A percentile compares a stretch with the other conserved stretches of the same genome.
Conservation (phyloP, 345 rosid genomes). For the Gossypium raimondii region DNA sequence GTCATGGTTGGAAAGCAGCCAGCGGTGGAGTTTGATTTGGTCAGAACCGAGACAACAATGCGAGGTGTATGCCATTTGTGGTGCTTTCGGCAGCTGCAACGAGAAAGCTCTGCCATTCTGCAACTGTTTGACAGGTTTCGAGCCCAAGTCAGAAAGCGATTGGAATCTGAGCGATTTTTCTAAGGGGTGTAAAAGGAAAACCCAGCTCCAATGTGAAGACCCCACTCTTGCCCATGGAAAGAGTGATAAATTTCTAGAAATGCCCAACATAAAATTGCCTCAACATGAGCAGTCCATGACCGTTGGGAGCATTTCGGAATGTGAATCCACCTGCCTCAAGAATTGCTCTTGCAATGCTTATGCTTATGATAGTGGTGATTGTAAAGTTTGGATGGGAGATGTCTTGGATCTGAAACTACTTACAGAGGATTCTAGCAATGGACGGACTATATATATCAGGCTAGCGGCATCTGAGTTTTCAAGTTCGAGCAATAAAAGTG, state of each 20-base stretch:
- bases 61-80: slow-evolving; percentile 65
- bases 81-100: slow-evolving; percentile 58
- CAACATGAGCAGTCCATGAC: slow-evolving; percentile 9
- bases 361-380: slow-evolving; percentile 34
- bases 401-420: slow-evolving; percentile 43
- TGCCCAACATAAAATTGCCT: slow-evolving; percentile 24
- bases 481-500: slow-evolving; percentile 30
- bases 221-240: slow-evolving; percentile 23
- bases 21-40: slow-evolving; percentile 64
- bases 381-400: slow-evolving; percentile 50
- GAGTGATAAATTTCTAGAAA: slow-evolving; percentile 29
- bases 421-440: slow-evolving; percentile 29
- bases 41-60: slow-evolving; percentile 66
- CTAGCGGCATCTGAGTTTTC: slow-evolving; percentile 69
- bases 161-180: slow-evolving; percentile 58
- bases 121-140: slow-evolving; percentile 47
- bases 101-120: slow-evolving; percentile 44
- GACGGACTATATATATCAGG: slow-evolving; percentile 38
- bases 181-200: slow-evolving; percentile 52
- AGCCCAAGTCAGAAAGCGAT: slow-evolving; percentile 22
- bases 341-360: slow-evolving; percentile 72
- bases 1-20: slow-evolving; percentile 32
- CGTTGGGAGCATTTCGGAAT: slow-evolving; percentile 27
- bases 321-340: slow-evolving; percentile 41
- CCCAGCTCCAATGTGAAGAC: slow-evolving; percentile 41